Evolutionary conservation across 805 yeast genomes (phyloP).

Genomic region (Kuraishia hungarica): DNA sequence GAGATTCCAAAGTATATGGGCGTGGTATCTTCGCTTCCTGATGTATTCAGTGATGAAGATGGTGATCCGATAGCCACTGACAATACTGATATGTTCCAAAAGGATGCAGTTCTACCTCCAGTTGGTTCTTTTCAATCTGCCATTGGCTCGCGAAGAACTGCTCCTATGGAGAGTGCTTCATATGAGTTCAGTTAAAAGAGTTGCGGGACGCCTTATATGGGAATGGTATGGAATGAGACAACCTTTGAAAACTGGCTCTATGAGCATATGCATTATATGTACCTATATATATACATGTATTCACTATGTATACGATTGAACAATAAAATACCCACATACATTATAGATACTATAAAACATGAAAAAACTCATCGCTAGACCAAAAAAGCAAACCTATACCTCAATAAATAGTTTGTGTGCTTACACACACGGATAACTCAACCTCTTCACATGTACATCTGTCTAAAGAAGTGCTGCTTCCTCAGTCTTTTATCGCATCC

Average conservation of each 20-base stretch:
- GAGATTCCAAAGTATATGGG: not conserved
- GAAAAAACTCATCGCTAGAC: not conserved
- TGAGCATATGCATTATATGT: not conserved
- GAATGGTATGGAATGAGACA: too few species aligned
- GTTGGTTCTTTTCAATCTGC: not conserved
- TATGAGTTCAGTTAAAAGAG: not conserved
- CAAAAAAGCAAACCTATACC: not conserved
- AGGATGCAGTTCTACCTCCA: not conserved
- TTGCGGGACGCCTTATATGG: not conserved
- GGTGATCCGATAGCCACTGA: not conserved
- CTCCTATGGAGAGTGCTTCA: not conserved
- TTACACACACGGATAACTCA: too few species aligned
- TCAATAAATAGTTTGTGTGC: too few species aligned
- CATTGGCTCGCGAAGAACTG: not conserved
- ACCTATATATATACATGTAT: not conserved
- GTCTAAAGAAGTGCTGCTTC: slow-evolving; percentile 43
- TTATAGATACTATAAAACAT: not conserved
- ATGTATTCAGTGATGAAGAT: slow-evolving; percentile 3
- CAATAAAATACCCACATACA: not conserved
- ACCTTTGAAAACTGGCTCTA: not conserved
- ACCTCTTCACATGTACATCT: slow-evolving; percentile 31
- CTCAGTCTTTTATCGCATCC: slow-evolving; percentile 38
- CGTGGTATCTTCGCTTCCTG: not conserved
- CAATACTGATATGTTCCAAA: not conserved
- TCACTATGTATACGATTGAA: too few species aligned